These are phyloP conservation scores for Sarocladium brachiariae DNA, from an alignment of 2,329 filamentous ascomycete species.

Conservation along the genomic window DNA sequence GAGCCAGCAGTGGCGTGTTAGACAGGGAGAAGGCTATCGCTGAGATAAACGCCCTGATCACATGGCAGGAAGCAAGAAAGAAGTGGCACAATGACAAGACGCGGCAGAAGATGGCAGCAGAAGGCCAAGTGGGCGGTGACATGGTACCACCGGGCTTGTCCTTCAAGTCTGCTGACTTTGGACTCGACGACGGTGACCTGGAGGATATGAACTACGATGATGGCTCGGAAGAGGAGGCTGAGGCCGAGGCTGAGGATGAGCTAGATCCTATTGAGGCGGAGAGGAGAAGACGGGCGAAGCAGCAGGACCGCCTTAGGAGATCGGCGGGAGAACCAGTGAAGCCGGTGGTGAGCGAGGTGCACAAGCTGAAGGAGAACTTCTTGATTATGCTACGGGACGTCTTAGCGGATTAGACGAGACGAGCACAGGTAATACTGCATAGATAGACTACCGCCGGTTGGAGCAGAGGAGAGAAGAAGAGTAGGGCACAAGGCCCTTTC, in stretches of 20 bases:
- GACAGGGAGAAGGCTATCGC: conserved; percentile 64
- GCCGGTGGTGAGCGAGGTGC: conserved; percentile 69
- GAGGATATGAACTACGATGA: conserved; percentile 80
- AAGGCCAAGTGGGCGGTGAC: conserved; percentile 44
- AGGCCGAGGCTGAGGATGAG: conserved; percentile 69
- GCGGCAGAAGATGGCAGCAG: conserved; percentile 95
- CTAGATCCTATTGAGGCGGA: conserved; percentile 85
- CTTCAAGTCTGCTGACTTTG: conserved; percentile 83
- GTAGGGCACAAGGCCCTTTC: too few species aligned
- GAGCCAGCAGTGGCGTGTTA: conserved; percentile 58
- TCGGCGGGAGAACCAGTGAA: conserved; percentile 80
- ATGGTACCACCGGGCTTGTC: conserved; percentile 46
- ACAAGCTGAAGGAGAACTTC: conserved; percentile 75
- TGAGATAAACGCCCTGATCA: conserved; percentile 81
- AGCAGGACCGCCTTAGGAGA: conserved; percentile 71
- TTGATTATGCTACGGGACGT: conserved; percentile 75
- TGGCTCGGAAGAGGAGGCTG: conserved; percentile 52
- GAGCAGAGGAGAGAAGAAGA: too few species aligned
- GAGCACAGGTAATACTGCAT: not conserved
- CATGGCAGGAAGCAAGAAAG: conserved; percentile 92
- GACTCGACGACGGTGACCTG: conserved; percentile 77
- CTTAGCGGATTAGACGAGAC: conserved; percentile 55
- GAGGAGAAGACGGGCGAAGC: conserved; percentile 66
- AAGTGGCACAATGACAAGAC: conserved; percentile 99
- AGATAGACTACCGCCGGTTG: too few species aligned